Evolutionary conservation across 2,329 filamentous ascomycete genomes (phyloP), one percentile per base, ranked within the genome.

Genomic region (Fusarium subtropicale): DNA sequence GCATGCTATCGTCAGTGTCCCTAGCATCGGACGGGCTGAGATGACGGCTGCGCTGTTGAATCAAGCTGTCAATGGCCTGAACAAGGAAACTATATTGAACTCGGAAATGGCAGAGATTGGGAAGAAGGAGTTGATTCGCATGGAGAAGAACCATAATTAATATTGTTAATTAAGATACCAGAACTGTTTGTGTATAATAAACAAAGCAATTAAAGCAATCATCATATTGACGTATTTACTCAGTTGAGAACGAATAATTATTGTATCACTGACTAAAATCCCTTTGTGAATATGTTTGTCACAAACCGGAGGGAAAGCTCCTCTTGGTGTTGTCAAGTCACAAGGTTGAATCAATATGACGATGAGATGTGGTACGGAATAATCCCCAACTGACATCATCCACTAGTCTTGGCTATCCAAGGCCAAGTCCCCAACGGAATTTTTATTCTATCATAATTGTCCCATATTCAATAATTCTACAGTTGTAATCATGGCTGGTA

Each of bases 71-170:
- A 73, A 80, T 31, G 84, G 85, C 1, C 80, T 85, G 36, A 80
- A 82, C 48, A 83, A 82, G 69, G 83, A 86, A 1, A 78, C 81
- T 3, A 67, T 86, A 22, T 41, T 72, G 51, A 83, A 83, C 46
- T 75, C 77, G 2, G 83, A 87, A 51, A 45, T 85, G 64, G 75
- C 70, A 34, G 78, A 77, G 48, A 81, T 83, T 56, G 81, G 67
- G 11, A 63, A 57, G 20, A 48, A 39, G 22, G 62, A 52, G 3
- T 12, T 69, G 4, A 16, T 42, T 51, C 53, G 41, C 44, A 36
- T 39, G 22, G 48, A 16, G 34, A 28, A 51, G 24, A 26, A 28
- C 10, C 36, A 20, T 22, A 20, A 22, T 39, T 39, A 7, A 44
- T 18, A 15, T 26, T 2, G 16, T 42, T 16, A 26, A 18, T 10